A percentile compares a stretch with the other conserved stretches of the same genome.
phyloP scores from a whole-genome alignment of 352 stramenopile species.

The Globisporangium echinulatum region DNA sequence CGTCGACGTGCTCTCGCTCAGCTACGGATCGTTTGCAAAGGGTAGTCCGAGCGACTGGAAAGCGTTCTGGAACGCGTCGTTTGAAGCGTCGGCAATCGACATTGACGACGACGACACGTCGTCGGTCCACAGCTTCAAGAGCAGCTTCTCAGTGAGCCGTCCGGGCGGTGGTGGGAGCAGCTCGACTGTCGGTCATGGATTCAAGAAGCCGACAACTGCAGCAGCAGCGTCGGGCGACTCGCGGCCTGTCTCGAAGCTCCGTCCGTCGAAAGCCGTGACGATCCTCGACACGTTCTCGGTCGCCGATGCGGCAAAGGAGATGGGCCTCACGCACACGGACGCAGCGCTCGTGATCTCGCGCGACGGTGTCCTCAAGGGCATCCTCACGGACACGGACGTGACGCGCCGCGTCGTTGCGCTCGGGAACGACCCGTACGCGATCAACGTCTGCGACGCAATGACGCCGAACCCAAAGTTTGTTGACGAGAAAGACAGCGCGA shows the following conservation, averaged over 20 bases:
- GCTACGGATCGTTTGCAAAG: constrained; percentile 86
- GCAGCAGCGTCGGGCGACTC: constrained; percentile 68
- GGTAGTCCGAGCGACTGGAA: constrained; percentile 83
- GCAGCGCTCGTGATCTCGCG: constrained; percentile 90
- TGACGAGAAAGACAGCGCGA: constrained; percentile 81
- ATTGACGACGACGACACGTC: constrained; percentile 75
- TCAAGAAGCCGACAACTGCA: constrained; percentile 28
- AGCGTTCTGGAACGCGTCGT: constrained; percentile 87
- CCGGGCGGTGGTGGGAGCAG: constrained; percentile 26
- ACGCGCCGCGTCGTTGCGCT: constrained; percentile 80
- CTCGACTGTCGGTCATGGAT: constrained; percentile 17
- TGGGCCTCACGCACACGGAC: constrained; percentile 87
- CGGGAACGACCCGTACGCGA: constrained; percentile 81
- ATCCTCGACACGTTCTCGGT: constrained; percentile 84
- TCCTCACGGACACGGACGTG: constrained; percentile 93
- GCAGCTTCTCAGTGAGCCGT: constrained; percentile 55
- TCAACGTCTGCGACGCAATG: constrained; percentile 81
- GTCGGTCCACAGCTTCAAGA: constrained; percentile 79
- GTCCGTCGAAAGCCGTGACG: constrained; percentile 87
- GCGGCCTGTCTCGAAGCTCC: constrained; percentile 86
- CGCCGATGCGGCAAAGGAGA: constrained; percentile 84
- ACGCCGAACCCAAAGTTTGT: constrained; percentile 87
- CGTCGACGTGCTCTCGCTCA: constrained; percentile 84
- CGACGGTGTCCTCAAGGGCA: constrained; percentile 89
- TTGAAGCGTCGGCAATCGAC: constrained; percentile 43